Conservation (phyloP, 805 yeast species). For the Priceomyces melissophilus region DNA sequence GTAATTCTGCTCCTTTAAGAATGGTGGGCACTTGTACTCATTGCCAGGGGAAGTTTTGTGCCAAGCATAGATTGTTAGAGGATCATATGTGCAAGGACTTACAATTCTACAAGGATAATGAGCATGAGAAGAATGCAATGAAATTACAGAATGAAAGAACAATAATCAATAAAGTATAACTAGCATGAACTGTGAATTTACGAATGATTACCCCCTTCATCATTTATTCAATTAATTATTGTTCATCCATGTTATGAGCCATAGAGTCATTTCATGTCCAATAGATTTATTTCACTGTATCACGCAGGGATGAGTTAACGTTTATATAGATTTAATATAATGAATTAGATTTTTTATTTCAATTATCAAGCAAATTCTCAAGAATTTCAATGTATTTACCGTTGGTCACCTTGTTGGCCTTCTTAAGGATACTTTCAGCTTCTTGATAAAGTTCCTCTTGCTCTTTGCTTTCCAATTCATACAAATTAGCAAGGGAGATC, state of each 20-base stretch:
- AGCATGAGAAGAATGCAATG: constrained; percentile 81
- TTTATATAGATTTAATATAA: background rate
- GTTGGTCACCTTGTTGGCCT: constrained; percentile 77
- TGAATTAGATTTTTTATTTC: background rate
- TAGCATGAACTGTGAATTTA: too few relatives aligned
- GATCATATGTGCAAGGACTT: constrained; percentile 79
- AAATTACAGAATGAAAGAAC: constrained; percentile 84
- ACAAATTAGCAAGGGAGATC: constrained; percentile 73
- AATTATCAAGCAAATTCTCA: constrained; percentile 40
- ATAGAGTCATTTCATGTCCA: too few relatives aligned
- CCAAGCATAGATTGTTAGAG: constrained; percentile 82
- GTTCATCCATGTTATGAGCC: too few relatives aligned
- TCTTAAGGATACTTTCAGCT: constrained; percentile 66
- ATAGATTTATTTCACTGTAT: too few relatives aligned
- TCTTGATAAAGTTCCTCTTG: constrained; percentile 63
- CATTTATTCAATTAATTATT: too few relatives aligned
- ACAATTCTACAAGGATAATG: constrained; percentile 73
- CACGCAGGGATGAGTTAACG: too few relatives aligned
- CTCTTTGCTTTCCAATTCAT: constrained; percentile 59
- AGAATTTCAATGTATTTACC: constrained; percentile 68
- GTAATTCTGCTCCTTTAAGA: constrained; percentile 62
- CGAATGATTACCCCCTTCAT: too few relatives aligned
- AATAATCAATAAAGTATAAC: constrained; percentile 62
- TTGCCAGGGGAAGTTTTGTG: constrained; percentile 82
- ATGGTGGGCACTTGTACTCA: constrained; percentile 81